Base-by-base conservation (phyloP, 2,329 filamentous ascomycete species). In the Hypoxylon sp. region DNA sequence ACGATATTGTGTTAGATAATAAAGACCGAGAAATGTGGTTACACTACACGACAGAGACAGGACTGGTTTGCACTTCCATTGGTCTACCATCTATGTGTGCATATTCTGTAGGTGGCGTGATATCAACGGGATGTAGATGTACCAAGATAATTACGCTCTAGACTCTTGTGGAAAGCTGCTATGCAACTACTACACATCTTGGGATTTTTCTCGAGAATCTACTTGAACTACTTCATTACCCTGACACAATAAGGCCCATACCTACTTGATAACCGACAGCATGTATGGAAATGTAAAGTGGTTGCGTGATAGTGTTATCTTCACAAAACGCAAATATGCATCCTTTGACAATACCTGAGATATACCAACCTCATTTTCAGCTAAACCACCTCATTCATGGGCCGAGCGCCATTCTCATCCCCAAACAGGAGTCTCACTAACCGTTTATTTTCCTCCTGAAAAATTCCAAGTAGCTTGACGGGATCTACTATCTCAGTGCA, bases 401-500 rank as follows among this genome's bases (percentile, higher is more conserved):
- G 22, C 14, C 14, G 16, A 14, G 38, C 48, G 53, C 40, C 22
- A 61, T 49, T 56, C 24, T 36, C 45, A 44, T 49, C 52, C 45
- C 40, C 52, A 40, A 58, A 24, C 18, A 33, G 38, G 51, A 52
- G 11, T 46, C 49, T 56, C 22, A 56, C 28, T 48, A 58, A 56
- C 7, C 28, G 8, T 44, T 50, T 40, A 46, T 61, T 66, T 61
- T 52, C 45, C 54, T 48, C 48, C 18, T 44, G 40, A 28, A n/a
- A 57, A 57, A n/a, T 51, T 62, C 36, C 36, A 20, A 42, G 36
- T 61, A 52, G 40, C 49, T 52, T 50, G 32, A 59, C 22, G 26
- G 56, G 61, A 65, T 65, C 65, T 61, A 38, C 50, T 51, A 65
- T 68, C 58, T 68, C 40, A 50, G 63, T 60, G 33, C 38, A 52